Evolutionary conservation across 805 yeast species (phyloP).

Genomic region (Candida hungchunana): DNA sequence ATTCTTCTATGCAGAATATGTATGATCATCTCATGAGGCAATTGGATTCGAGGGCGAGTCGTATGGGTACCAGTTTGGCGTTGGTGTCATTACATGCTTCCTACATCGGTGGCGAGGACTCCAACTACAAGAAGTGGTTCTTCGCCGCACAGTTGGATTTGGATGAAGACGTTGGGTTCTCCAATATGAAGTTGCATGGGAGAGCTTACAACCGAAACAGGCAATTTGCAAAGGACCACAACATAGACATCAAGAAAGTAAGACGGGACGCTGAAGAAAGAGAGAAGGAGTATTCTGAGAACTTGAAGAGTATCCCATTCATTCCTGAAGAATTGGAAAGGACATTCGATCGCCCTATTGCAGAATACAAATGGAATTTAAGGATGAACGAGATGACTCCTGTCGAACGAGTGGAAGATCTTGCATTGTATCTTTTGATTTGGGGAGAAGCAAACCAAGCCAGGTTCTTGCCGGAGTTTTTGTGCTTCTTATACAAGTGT

Average conservation of each 20-base stretch:
- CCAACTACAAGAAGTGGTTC: conserved; percentile 90
- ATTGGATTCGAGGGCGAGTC: conserved; percentile 81
- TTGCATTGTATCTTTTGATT: conserved; percentile 65
- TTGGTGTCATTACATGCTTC: conserved; percentile 77
- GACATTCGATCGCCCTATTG: conserved; percentile 51
- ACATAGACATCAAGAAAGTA: conserved; percentile 32
- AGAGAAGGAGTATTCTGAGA: conserved; percentile 26
- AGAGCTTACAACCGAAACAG: conserved; percentile 39
- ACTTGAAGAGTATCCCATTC: conserved; percentile 50
- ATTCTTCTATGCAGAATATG: conserved; percentile 73
- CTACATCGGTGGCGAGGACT: conserved; percentile 84
- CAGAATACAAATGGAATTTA: conserved; percentile 60
- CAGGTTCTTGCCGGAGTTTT: conserved; percentile 83
- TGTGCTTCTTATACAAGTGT: conserved; percentile 80
- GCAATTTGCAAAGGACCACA: conserved; percentile 39
- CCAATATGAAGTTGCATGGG: conserved; percentile 50
- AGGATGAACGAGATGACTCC: conserved; percentile 46
- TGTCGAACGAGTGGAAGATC: conserved; percentile 52
- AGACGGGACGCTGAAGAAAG: conserved; percentile 41
- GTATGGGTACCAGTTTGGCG: conserved; percentile 70
- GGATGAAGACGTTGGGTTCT: conserved; percentile 63
- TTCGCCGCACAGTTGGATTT: conserved; percentile 79
- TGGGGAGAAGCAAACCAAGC: conserved; percentile 93
- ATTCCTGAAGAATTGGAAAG: conserved; percentile 40
- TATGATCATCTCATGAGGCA: conserved; percentile 74